Conservation (phyloP, 2,329 filamentous ascomycete species). For the Hortaea werneckii region DNA sequence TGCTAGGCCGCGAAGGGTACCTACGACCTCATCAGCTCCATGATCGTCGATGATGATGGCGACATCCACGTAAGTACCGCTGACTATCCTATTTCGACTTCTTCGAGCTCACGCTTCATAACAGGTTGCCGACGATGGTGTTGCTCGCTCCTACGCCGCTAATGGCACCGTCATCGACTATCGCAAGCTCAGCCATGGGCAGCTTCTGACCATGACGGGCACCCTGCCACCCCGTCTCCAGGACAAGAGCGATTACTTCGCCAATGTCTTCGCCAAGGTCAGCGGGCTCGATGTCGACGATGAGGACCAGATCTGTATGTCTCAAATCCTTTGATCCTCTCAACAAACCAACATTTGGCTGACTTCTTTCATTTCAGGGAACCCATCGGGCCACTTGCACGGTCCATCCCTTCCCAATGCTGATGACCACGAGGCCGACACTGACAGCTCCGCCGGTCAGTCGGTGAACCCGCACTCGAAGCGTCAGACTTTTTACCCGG, state of each 20-base stretch:
- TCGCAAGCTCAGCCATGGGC: slow-evolving; percentile 8
- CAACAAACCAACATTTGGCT: not conserved
- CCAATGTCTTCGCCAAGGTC: not conserved
- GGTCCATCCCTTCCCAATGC: not conserved
- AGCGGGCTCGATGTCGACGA: not conserved
- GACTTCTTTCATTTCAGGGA: not conserved
- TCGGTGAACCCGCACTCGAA: not conserved
- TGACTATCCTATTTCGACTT: not conserved
- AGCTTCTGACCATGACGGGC: slow-evolving; percentile 2
- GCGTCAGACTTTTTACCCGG: not conserved
- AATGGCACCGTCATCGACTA: slow-evolving; percentile 10
- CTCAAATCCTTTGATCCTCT: not conserved
- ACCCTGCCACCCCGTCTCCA: not conserved
- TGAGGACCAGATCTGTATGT: not conserved
- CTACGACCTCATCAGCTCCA: not conserved
- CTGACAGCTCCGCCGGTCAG: not conserved
- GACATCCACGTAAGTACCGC: slow-evolving; percentile 4
- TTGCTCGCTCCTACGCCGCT: slow-evolving; percentile 11
- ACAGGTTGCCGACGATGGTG: slow-evolving; percentile 11
- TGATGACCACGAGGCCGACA: not conserved
- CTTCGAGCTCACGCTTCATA: not conserved
- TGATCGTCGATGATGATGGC: not conserved
- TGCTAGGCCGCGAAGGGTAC: not conserved
- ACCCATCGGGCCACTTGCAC: not conserved
- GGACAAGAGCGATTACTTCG: not conserved